Base-by-base conservation (phyloP, 2,329 filamentous ascomycete genomes). In the Sphaerulina musiva region DNA sequence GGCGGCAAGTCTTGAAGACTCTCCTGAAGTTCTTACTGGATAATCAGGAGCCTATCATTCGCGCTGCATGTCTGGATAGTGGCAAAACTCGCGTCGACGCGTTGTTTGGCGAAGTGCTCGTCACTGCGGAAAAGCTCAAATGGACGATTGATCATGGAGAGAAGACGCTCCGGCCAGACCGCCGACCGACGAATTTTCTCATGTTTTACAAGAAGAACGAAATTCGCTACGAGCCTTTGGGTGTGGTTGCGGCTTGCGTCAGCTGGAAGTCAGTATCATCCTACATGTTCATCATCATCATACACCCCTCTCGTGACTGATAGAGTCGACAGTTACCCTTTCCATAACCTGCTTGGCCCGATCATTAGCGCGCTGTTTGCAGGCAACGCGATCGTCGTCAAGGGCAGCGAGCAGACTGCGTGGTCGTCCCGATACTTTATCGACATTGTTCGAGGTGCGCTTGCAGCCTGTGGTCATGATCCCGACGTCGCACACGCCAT, bases 1-100 rank as follows among this genome's bases (percentile, higher is more conserved):
- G 93, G 56, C 80, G 85, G 61, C 84, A 81, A 64, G 89, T 98
- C 44, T 78, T 98, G 59, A 83, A 84, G 56, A 89, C 89, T 6
- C 77, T 98, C 66, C 76, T 95, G 63, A 85, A 84, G 71, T 85
- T 91, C 63, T 79, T 98, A 8, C 80, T 98, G 55, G 87, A 95
- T 60, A 86, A 97, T 68, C 90, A 96, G 69, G 86, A 92, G 61
- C 79, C 85, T 26, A 95, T 98, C 63, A 91, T 89, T 64, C 80
- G 82, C 12, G 82, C 89, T 31, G 92, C 91, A 47, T 95, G 89
- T 66, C 78, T 95, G 36, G 93, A 98, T 73, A 95, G 89, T 41
- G 93, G 93, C 59, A 98, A 98, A 78, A 96, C 95, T 1, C 87
- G 92, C 76, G 84, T 97, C 39, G 93, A 98, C 73, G 93, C 92